Percentiles rank a stretch among this genome's conserved stretches.
Conservation (phyloP, 2,329 filamentous ascomycete genomes). For the Hypomyces rosellus region DNA sequence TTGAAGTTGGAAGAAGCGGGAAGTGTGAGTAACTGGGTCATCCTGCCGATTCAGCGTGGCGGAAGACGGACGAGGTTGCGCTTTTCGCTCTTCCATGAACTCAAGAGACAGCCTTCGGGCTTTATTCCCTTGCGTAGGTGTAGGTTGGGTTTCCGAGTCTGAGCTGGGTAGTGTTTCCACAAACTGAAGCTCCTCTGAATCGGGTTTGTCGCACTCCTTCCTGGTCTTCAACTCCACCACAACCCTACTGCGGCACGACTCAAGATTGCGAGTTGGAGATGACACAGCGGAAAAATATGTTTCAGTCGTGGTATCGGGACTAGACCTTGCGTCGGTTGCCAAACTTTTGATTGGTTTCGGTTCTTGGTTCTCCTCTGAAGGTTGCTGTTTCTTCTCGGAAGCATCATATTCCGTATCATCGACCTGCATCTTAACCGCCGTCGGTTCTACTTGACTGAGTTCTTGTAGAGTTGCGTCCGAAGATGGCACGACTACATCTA, state of each 20-base stretch:
- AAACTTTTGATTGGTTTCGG: background rate
- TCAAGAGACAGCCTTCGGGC: constrained; percentile 6
- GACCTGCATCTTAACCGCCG: background rate
- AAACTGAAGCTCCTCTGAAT: background rate
- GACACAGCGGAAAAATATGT: background rate
- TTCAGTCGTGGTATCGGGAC: background rate
- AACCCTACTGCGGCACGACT: background rate
- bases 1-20: background rate
- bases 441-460: no score
- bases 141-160: background rate
- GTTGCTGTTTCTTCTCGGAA: background rate
- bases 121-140: background rate
- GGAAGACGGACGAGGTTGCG: background rate
- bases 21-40: background rate
- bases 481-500: background rate
- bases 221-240: constrained; percentile 10
- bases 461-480: background rate
- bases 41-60: background rate
- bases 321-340: background rate
- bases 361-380: background rate
- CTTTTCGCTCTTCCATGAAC: background rate
- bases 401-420: background rate
- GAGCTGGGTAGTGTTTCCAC: constrained; percentile 2
- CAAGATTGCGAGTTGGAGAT: background rate
- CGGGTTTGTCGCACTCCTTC: no score